phyloP scores from a whole-genome alignment of 345 rosid species.

The Passiflora organensis region DNA sequence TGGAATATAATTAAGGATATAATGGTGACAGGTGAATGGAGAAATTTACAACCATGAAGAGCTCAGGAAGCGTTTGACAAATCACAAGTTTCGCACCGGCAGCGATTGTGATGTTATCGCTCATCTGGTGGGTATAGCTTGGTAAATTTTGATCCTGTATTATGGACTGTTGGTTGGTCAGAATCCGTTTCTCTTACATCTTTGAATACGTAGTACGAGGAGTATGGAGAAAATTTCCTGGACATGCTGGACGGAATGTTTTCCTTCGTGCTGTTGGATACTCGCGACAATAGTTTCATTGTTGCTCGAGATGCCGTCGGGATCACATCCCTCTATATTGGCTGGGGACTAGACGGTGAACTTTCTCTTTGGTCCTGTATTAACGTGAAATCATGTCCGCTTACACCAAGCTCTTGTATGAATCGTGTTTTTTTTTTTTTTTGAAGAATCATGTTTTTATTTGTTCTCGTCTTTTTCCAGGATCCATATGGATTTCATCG shows the following conservation, averaged over 20 bases:
- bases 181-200: neutral
- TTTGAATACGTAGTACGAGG: conserved; percentile 57
- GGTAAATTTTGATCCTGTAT: neutral
- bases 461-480: conserved; percentile 22
- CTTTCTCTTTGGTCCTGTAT: neutral
- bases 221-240: conserved; percentile 72
- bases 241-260: conserved; percentile 93
- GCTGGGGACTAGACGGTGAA: conserved; percentile 90
- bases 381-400: neutral
- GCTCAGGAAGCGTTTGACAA: conserved; percentile 51
- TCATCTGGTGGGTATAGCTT: conserved; percentile 63
- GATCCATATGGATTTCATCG: conserved; percentile 82
- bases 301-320: conserved; percentile 96
- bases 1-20: neutral
- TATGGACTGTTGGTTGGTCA: neutral
- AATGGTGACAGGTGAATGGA: conserved; percentile 67
- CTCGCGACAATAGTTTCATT: conserved; percentile 72
- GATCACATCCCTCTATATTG: conserved; percentile 84
- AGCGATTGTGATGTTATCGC: conserved; percentile 96
- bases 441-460: too few relatives aligned
- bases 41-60: conserved; percentile 93
- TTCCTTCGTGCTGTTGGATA: conserved; percentile 85
- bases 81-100: conserved; percentile 78
- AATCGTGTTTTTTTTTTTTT: too few relatives aligned
- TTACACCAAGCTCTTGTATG: neutral